Evolutionary conservation across 495 filamentous ascomycete genomes (phyloP).

Genomic region (Podospora australis): DNA sequence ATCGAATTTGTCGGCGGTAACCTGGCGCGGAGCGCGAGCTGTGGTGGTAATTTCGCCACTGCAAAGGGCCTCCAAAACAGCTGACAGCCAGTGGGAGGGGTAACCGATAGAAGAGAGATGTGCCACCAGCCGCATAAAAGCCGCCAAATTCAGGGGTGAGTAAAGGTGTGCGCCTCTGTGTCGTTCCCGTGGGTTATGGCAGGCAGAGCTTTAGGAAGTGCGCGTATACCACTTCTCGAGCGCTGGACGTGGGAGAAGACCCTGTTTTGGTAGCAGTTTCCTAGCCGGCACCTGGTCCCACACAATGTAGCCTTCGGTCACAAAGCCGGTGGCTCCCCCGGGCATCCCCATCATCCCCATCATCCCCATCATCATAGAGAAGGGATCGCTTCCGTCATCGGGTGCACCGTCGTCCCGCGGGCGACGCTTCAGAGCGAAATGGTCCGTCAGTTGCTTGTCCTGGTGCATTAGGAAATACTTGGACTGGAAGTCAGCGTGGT

Average conservation of each 20-base stretch:
- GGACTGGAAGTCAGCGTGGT: conserved; percentile 18
- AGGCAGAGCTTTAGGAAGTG: conserved; percentile 32
- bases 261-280: conserved; percentile 4
- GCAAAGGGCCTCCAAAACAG: conserved; percentile 20
- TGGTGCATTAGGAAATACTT: conserved; percentile 24
- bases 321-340: background rate
- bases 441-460: conserved; percentile 11
- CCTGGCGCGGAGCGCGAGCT: conserved; percentile 18
- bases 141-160: conserved; percentile 27
- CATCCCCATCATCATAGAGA: background rate
- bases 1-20: conserved; percentile 2
- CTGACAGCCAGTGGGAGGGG: conserved; percentile 31
- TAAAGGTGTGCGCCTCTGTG: conserved; percentile 4
- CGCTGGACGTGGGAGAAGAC: conserved; percentile 15
- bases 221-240: conserved; percentile 27
- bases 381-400: too few relatives aligned
- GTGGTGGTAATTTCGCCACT: conserved; percentile 23
- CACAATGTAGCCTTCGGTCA: conserved; percentile 11
- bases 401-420: background rate
- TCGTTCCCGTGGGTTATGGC: conserved; percentile 13
- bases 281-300: conserved; percentile 13
- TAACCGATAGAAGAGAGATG: conserved; percentile 29
- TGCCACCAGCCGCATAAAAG: conserved; percentile 24
- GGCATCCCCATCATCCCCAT: background rate
- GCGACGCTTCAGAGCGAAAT: conserved; percentile 15